These are phyloP conservation scores for Exophiala oligosperma DNA, from an alignment of 2,329 filamentous ascomycete species.

Conservation along the genomic window DNA sequence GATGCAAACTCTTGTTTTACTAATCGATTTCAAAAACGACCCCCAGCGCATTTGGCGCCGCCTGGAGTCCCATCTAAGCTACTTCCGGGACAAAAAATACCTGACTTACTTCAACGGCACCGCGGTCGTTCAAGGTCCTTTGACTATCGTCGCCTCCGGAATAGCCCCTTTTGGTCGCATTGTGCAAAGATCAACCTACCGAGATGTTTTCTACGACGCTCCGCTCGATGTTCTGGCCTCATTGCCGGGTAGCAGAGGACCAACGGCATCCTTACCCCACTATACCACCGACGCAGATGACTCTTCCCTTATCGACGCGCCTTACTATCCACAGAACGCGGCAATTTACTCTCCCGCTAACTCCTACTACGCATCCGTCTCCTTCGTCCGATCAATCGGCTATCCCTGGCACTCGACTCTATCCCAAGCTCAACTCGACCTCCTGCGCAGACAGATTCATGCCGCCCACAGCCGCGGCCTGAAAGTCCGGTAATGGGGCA, in stretches of 20 bases:
- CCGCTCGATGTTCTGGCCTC: conserved; percentile 35
- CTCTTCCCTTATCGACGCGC: too few species aligned
- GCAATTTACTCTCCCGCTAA: conserved; percentile 48
- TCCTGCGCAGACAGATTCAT: conserved; percentile 52
- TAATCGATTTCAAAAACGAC: too few species aligned
- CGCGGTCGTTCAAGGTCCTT: conserved; percentile 38
- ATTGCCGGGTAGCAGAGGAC: too few species aligned
- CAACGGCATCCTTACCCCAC: neutral
- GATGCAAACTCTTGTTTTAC: too few species aligned
- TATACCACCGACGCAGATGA: too few species aligned
- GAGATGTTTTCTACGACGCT: conserved; percentile 58
- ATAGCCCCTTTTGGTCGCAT: conserved; percentile 52
- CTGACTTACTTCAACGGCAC: conserved; percentile 52
- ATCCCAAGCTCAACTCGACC: conserved; percentile 41
- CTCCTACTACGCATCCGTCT: conserved; percentile 58
- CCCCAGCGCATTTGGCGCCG: too few species aligned
- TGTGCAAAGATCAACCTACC: conserved; percentile 44
- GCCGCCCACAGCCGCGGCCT: conserved; percentile 53
- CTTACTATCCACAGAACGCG: too few species aligned
- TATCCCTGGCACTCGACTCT: conserved; percentile 39
- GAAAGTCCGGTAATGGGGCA: conserved; percentile 59
- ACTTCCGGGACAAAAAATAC: conserved; percentile 32
- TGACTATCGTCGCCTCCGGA: conserved; percentile 56
- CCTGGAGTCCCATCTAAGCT: too few species aligned
- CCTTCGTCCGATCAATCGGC: conserved; percentile 47